phyloP scores from a whole-genome alignment of 192 early-diverging fungal genomes.

The Diversispora eburnea region DNA sequence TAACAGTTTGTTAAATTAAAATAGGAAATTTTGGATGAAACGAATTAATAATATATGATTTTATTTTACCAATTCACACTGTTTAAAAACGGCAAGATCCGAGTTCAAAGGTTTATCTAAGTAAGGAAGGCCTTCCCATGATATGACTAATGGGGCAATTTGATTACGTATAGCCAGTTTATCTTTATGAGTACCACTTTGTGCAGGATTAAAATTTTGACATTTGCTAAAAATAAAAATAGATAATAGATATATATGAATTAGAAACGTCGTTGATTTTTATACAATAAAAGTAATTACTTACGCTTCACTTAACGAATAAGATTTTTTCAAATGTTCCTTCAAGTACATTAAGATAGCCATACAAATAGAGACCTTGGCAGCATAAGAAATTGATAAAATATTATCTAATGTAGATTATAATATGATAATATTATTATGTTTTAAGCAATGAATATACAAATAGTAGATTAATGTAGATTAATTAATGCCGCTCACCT shows the following conservation, averaged over 20 bases:
- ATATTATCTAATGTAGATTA: slow-evolving; percentile 11
- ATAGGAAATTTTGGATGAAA: not conserved
- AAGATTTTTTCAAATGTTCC: slow-evolving; percentile 58
- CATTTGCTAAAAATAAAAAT: slow-evolving; percentile 33
- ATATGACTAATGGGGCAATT: slow-evolving; percentile 29
- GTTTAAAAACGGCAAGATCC: slow-evolving; percentile 30
- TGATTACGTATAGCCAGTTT: slow-evolving; percentile 51
- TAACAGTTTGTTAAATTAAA: not conserved
- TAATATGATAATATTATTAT: slow-evolving; percentile 22
- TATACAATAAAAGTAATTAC: not conserved
- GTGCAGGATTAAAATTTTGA: slow-evolving; percentile 45
- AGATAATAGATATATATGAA: not conserved
- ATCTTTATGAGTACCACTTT: slow-evolving; percentile 48
- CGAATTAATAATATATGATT: not conserved
- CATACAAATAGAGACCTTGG: slow-evolving; percentile 58
- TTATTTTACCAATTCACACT: slow-evolving; percentile 32
- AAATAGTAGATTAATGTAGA: not conserved
- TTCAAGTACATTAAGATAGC: slow-evolving; percentile 60
- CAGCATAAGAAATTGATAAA: slow-evolving; percentile 30
- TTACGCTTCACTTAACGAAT: slow-evolving; percentile 49
- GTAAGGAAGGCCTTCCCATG: slow-evolving; percentile 43
- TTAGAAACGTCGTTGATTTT: not conserved
- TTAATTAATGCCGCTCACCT: not conserved
- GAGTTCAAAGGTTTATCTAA: slow-evolving; percentile 27
- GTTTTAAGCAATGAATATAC: too few relatives aligned